These are phyloP conservation scores for Hordeum pubiflorum DNA, from an alignment of 202 grass and related monocot species.

Conservation along the genomic window DNA sequence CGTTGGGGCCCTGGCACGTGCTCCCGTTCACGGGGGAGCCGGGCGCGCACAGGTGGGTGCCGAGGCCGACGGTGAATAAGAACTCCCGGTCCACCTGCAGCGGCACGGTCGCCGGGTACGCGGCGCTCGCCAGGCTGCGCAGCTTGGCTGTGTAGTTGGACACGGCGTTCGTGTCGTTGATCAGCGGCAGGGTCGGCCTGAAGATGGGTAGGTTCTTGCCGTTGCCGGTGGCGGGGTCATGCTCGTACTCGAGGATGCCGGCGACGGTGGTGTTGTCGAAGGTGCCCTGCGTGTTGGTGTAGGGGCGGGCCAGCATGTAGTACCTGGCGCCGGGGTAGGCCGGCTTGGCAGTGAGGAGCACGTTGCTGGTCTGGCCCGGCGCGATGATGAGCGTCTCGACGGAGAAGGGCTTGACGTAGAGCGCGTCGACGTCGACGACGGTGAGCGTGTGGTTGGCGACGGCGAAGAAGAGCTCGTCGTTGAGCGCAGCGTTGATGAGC, in stretches of 20 bases:
- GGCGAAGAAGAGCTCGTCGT: constrained; percentile 84
- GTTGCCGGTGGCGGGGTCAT: neutral
- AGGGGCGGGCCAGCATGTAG: constrained; percentile 57
- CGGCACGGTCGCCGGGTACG: constrained; percentile 56
- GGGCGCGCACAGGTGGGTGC: constrained; percentile 45
- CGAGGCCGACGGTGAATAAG: constrained; percentile 81
- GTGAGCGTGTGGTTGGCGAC: constrained; percentile 71
- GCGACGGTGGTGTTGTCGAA: constrained; percentile 84
- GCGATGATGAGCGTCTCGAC: constrained; percentile 51
- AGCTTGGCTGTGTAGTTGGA: constrained; percentile 50
- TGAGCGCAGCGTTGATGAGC: constrained; percentile 83
- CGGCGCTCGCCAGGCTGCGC: constrained; percentile 51
- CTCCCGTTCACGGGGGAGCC: constrained; percentile 26
- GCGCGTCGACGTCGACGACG: constrained; percentile 71
- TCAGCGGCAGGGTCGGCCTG: constrained; percentile 38
- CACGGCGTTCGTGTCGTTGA: constrained; percentile 53
- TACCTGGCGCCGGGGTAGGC: constrained; percentile 34
- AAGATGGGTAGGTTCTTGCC: constrained; percentile 27
- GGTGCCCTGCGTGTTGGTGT: constrained; percentile 48
- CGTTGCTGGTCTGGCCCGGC: constrained; percentile 69
- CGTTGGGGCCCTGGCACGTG: constrained; percentile 78
- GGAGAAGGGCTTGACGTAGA: constrained; percentile 74
- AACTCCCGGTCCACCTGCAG: constrained; percentile 35
- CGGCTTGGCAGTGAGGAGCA: constrained; percentile 40
- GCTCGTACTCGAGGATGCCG: constrained; percentile 65